A percentile compares a stretch with the other conserved stretches of the same genome.
These are phyloP conservation scores for Macrocystidia cucumis DNA, from an alignment of 1,284 basidiomycete species.

Conservation along the genomic window DNA sequence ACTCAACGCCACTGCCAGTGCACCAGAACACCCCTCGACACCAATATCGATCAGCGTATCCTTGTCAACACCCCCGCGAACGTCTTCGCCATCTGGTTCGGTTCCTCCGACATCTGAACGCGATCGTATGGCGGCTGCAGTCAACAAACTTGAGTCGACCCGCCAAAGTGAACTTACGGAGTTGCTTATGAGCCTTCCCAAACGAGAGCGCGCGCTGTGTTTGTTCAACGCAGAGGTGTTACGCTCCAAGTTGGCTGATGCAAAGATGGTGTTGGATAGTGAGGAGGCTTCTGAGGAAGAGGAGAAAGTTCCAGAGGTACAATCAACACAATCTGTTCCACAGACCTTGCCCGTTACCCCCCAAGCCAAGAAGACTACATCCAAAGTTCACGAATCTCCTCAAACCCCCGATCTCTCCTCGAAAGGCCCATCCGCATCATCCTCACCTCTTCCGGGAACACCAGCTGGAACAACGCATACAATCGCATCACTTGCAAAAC, in stretches of 20 bases:
- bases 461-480: slow-evolving; percentile 39
- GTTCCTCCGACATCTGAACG: slow-evolving; percentile 64
- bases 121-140: slow-evolving; percentile 67
- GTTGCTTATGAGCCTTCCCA: slow-evolving; percentile 76
- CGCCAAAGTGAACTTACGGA: slow-evolving; percentile 63
- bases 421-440: slow-evolving; percentile 58
- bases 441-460: slow-evolving; percentile 57
- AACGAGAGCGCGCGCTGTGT: slow-evolving; percentile 84
- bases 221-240: slow-evolving; percentile 83
- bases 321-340: slow-evolving; percentile 22
- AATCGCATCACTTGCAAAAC: slow-evolving; percentile 49
- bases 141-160: slow-evolving; percentile 51
- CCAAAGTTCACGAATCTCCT: slow-evolving; percentile 43
- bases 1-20: slow-evolving; percentile 66
- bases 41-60: slow-evolving; percentile 70
- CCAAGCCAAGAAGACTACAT: slow-evolving; percentile 46
- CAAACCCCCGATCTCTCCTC: slow-evolving; percentile 68
- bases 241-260: slow-evolving; percentile 72
- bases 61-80: slow-evolving; percentile 68
- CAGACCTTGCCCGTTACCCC: slow-evolving; percentile 51
- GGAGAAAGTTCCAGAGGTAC: slow-evolving; percentile 17
- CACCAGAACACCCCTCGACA: slow-evolving; percentile 77
- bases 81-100: slow-evolving; percentile 73
- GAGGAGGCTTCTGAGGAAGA: slow-evolving; percentile 45
- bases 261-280: slow-evolving; percentile 72